Conservation (phyloP, 2,329 filamentous ascomycete genomes). For the Cadophora malorum region DNA sequence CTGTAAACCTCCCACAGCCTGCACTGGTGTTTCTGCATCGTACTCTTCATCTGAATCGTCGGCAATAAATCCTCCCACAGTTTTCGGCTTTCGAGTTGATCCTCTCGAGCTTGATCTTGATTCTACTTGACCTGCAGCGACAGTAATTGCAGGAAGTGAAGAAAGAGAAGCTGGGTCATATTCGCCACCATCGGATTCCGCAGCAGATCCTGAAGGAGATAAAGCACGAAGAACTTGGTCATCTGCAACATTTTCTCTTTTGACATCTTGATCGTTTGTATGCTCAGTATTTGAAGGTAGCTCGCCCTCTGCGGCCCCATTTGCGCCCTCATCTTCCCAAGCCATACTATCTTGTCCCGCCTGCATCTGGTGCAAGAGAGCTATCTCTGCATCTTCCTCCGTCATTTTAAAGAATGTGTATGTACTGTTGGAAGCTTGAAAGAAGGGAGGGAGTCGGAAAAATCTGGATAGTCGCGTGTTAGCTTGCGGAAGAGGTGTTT, state of each 20-base stretch:
- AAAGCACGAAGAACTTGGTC: constrained; percentile 47
- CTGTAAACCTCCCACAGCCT: constrained; percentile 37
- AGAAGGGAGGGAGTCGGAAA: neutral
- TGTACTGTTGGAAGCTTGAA: constrained; percentile 11
- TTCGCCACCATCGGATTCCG: constrained; percentile 43
- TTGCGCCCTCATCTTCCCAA: constrained; percentile 42
- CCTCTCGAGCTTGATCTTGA: constrained; percentile 45
- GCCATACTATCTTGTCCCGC: constrained; percentile 44
- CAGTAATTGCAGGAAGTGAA: constrained; percentile 40
- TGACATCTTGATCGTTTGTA: constrained; percentile 46
- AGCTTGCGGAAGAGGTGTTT: constrained; percentile 8
- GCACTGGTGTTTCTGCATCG: constrained; percentile 39
- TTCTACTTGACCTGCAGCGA: constrained; percentile 39
- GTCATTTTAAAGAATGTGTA: constrained; percentile 39
- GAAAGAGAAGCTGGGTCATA: constrained; percentile 46
- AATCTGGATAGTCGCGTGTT: constrained; percentile 18
- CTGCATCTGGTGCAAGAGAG: constrained; percentile 47
- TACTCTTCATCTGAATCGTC: constrained; percentile 48
- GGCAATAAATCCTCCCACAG: constrained; percentile 46
- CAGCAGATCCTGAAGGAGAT: constrained; percentile 44
- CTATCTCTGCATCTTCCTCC: constrained; percentile 48
- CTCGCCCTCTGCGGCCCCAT: constrained; percentile 41
- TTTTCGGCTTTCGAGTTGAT: constrained; percentile 44
- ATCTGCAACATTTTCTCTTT: constrained; percentile 48
- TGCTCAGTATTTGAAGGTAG: constrained; percentile 46